Conservation (phyloP, 2,329 filamentous ascomycete species). For the Penicillium italicum region DNA sequence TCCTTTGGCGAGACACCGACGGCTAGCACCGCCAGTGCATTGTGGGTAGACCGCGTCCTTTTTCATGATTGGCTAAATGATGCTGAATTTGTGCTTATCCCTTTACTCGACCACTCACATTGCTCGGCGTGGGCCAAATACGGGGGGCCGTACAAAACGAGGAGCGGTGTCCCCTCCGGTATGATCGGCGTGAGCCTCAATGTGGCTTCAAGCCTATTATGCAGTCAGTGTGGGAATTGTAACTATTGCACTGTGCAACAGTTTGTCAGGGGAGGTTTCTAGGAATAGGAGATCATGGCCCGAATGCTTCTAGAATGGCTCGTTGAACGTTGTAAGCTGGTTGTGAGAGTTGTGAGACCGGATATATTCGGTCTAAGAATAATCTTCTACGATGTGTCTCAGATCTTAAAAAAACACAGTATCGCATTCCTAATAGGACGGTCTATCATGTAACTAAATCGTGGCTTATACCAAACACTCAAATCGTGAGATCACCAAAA, state of each 20-base stretch:
- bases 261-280: background rate
- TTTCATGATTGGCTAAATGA: slow-evolving; percentile 7
- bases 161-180: slow-evolving; percentile 18
- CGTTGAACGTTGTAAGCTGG: background rate
- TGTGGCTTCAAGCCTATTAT: background rate
- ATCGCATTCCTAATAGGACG: background rate
- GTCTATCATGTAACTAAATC: slow-evolving; percentile 1
- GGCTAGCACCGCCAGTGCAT: slow-evolving; percentile 15
- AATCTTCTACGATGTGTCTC: background rate
- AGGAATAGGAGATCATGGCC: background rate
- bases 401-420: background rate
- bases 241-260: background rate
- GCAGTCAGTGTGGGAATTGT: background rate
- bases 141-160: slow-evolving; percentile 9
- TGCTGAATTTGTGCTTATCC: slow-evolving; percentile 10
- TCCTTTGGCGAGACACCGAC: slow-evolving; percentile 20
- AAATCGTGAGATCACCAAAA: background rate
- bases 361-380: background rate
- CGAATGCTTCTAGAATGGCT: background rate
- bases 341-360: slow-evolving; percentile 1
- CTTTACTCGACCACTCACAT: slow-evolving; percentile 10
- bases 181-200: slow-evolving; percentile 4
- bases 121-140: background rate
- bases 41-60: background rate
- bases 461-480: background rate